Conservation (phyloP, 257 asterid species). For the Nicotiana tomentosiformis region DNA sequence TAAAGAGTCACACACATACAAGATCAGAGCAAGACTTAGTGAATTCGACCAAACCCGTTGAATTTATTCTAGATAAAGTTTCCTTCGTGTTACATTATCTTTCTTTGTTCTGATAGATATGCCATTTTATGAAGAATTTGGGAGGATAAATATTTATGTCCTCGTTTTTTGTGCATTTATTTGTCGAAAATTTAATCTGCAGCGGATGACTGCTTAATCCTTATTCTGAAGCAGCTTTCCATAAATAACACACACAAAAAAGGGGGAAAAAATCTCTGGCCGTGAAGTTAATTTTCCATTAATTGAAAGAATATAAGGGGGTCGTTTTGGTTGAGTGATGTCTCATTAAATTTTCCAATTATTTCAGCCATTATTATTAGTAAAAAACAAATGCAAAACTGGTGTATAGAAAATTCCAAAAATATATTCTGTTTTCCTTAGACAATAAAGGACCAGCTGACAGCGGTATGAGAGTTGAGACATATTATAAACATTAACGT, state of each 20-base stretch:
- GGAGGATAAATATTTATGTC: not conserved
- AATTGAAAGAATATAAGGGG: conserved; percentile 1
- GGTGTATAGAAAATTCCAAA: conserved; percentile 10
- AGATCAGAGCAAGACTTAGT: too few relatives aligned
- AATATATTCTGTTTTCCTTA: not conserved
- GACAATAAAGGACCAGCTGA: not conserved
- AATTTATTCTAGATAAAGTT: too few relatives aligned
- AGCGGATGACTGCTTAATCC: not conserved
- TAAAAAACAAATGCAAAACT: conserved; percentile 7
- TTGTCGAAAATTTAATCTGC: not conserved
- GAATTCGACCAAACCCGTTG: not conserved
- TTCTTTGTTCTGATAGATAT: not conserved
- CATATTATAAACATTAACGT: not conserved
- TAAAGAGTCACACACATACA: not conserved
- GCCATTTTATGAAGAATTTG: not conserved
- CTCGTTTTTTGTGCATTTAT: not conserved
- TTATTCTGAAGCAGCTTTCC: not conserved
- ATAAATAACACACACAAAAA: not conserved
- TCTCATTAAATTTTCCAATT: not conserved
- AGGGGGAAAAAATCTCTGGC: not conserved
- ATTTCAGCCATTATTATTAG: conserved; percentile 9
- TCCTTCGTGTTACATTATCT: not conserved
- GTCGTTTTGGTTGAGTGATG: not conserved
- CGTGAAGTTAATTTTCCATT: conserved; percentile 3
- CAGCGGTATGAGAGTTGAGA: not conserved